These are phyloP conservation scores for Trichoderma erinaceum DNA, from an alignment of 495 filamentous ascomycete species.

Conservation along the genomic window DNA sequence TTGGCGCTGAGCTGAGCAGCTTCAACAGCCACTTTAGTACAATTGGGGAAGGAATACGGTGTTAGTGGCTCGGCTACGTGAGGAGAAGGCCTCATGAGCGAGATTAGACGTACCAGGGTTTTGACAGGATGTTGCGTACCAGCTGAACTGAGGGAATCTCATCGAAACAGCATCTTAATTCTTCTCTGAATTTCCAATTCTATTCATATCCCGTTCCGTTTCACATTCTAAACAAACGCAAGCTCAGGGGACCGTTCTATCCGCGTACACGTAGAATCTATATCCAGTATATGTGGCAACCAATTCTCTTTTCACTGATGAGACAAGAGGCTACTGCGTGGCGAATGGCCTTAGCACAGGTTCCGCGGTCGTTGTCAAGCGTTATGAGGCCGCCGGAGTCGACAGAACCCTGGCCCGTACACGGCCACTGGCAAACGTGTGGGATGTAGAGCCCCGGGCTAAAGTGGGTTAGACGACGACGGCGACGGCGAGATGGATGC, in stretches of 20 bases:
- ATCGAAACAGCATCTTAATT: too few relatives aligned
- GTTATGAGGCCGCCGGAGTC: background rate
- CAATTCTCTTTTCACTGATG: too few relatives aligned
- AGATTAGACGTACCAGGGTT: background rate
- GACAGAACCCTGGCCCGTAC: background rate
- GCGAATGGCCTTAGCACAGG: too few relatives aligned
- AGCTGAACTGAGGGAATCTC: background rate
- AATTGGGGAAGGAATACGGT: background rate
- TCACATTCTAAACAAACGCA: too few relatives aligned
- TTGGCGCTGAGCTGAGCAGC: slow-evolving; percentile 1
- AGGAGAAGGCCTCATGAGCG: background rate
- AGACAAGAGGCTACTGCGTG: too few relatives aligned
- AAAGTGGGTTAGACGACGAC: background rate
- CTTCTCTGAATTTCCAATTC: too few relatives aligned
- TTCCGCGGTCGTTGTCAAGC: background rate
- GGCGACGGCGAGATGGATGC: slow-evolving; percentile 5
- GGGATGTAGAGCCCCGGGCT: background rate
- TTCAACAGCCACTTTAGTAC: background rate
- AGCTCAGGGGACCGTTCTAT: too few relatives aligned
- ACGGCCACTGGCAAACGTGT: background rate
- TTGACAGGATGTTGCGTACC: background rate
- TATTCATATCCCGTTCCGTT: too few relatives aligned
- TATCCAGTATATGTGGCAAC: too few relatives aligned
- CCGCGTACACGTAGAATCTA: too few relatives aligned
- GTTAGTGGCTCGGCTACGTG: background rate